phyloP scores from a whole-genome alignment of 352 stramenopile species.

The Pythium oligandrum region DNA sequence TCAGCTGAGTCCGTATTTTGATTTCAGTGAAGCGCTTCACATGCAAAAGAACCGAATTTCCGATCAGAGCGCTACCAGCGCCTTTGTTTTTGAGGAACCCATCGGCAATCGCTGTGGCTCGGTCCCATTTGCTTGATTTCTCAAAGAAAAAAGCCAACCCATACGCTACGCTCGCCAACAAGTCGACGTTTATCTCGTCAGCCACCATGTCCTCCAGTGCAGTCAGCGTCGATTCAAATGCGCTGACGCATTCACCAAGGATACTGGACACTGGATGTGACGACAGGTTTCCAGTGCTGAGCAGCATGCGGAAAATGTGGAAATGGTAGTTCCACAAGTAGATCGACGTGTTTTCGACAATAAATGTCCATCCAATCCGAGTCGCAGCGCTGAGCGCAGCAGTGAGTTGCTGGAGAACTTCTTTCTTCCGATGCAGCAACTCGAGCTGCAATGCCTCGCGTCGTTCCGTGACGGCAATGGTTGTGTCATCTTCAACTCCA shows the following conservation, averaged over 20 bases:
- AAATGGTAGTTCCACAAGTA: conserved; percentile 93
- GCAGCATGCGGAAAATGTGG: conserved; percentile 63
- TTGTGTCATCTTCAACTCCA: too few species aligned
- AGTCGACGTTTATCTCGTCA: conserved; percentile 24
- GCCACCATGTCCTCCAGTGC: conserved; percentile 30
- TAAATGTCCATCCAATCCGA: conserved; percentile 46
- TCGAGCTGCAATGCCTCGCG: conserved; percentile 13
- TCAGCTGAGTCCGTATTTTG: conserved; percentile 54
- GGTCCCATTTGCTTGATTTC: conserved; percentile 39
- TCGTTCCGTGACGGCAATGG: neutral
- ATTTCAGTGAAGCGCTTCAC: conserved; percentile 66
- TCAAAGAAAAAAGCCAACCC: conserved; percentile 52
- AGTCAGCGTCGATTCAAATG: conserved; percentile 51
- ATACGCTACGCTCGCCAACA: conserved; percentile 44
- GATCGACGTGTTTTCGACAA: conserved; percentile 79
- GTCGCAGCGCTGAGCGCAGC: conserved; percentile 27
- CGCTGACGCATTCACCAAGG: conserved; percentile 37
- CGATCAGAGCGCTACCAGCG: neutral
- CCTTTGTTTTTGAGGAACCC: conserved; percentile 51
- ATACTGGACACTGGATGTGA: neutral
- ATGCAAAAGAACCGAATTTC: conserved; percentile 18
- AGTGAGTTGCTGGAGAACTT: conserved; percentile 37
- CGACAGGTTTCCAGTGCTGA: conserved; percentile 15
- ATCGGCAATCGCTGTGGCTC: conserved; percentile 42
- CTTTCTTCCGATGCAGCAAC: conserved; percentile 33